Conservation (phyloP, 176 grass and related monocot genomes). For the Rhynchospora pubera region DNA sequence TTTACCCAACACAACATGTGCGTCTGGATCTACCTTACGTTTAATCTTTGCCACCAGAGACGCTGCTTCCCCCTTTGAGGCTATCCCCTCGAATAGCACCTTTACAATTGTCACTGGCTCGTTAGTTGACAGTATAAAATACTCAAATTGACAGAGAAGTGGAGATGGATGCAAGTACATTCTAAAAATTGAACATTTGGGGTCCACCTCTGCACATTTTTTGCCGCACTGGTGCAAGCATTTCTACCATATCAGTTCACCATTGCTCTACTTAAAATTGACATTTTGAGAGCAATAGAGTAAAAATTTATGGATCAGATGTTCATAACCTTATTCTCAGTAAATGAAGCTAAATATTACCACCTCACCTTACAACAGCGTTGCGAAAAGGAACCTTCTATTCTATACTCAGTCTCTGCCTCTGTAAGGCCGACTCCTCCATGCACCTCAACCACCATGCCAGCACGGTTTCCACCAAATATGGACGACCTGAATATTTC, state of each 20-base stretch:
- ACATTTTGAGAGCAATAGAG: not conserved
- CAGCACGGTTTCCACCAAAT: conserved; percentile 45
- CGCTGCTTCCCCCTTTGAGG: conserved; percentile 8
- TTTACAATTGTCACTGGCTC: not conserved
- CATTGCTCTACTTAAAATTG: not conserved
- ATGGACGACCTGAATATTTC: conserved; percentile 53
- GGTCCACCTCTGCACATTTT: not conserved
- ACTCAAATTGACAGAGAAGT: not conserved
- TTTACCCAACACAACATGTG: conserved; percentile 57
- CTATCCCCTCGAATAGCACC: conserved; percentile 18
- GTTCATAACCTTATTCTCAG: not conserved
- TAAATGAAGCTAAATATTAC: not conserved
- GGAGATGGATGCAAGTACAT: not conserved
- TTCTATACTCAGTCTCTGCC: conserved; percentile 40
- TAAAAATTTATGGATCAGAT: not conserved
- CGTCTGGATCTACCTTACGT: conserved; percentile 74
- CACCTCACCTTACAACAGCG: conserved; percentile 54
- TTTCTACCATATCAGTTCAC: not conserved
- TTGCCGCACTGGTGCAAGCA: not conserved
- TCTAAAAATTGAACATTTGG: not conserved
- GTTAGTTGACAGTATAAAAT: not conserved
- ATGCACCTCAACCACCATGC: conserved; percentile 45
- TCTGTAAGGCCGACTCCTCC: conserved; percentile 22
- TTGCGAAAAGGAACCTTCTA: conserved; percentile 75
- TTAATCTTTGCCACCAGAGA: conserved; percentile 57